A percentile compares a stretch with the other conserved stretches of the same genome.
Conservation (phyloP, 805 yeast genomes). For the Metschnikowia cubensis region DNA sequence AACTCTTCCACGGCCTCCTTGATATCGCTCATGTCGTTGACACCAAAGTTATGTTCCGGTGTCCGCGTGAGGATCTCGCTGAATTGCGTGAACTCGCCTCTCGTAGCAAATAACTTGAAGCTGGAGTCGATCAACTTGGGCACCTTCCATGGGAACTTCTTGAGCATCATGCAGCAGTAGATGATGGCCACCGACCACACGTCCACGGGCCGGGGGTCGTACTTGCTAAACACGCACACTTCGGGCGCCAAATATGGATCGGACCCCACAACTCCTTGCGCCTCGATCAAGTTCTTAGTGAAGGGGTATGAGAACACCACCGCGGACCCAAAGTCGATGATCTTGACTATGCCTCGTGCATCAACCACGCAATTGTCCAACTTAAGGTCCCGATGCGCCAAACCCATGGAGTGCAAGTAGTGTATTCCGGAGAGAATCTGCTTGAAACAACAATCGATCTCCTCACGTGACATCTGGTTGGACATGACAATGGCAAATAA, state of each 20-base stretch:
- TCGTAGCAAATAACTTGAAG: slow-evolving; percentile 75
- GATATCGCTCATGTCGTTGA: slow-evolving; percentile 19
- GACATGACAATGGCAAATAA: slow-evolving; percentile 93
- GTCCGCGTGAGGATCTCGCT: slow-evolving; percentile 55
- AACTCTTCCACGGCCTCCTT: slow-evolving; percentile 20
- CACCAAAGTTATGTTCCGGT: slow-evolving; percentile 34
- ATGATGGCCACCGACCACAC: slow-evolving; percentile 91
- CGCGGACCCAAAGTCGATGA: slow-evolving; percentile 92
- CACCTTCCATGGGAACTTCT: slow-evolving; percentile 93
- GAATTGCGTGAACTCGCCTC: slow-evolving; percentile 59
- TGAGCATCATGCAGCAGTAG: slow-evolving; percentile 86
- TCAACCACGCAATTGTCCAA: slow-evolving; percentile 89
- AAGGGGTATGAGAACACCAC: slow-evolving; percentile 89
- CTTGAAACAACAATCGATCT: slow-evolving; percentile 84
- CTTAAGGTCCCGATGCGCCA: slow-evolving; percentile 89
- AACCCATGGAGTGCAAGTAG: slow-evolving; percentile 78
- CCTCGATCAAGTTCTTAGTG: slow-evolving; percentile 63
- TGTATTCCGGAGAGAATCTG: slow-evolving; percentile 78
- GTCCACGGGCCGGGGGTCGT: slow-evolving; percentile 91
- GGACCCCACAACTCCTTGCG: slow-evolving; percentile 82
- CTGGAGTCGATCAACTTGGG: slow-evolving; percentile 80
- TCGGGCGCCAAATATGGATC: slow-evolving; percentile 93
- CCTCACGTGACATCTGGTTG: slow-evolving; percentile 75
- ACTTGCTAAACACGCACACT: slow-evolving; percentile 74
- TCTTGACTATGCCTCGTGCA: slow-evolving; percentile 75